Conservation (phyloP, 495 filamentous ascomycete genomes). For the Pyrenula massariospora region DNA sequence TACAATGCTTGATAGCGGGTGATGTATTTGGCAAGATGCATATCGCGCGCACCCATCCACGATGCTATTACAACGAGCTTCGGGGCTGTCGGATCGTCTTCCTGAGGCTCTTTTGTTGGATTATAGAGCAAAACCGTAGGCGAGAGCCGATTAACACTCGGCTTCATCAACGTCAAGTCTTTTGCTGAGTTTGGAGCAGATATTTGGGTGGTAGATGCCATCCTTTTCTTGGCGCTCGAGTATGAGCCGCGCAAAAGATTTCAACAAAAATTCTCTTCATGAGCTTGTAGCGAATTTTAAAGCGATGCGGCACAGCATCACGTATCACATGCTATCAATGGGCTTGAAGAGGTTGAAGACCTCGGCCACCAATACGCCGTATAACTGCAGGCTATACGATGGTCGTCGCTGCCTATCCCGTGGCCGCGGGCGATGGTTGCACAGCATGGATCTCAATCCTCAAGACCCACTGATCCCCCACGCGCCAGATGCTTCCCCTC, state of each 20-base stretch:
- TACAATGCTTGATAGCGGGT: slow-evolving; percentile 22
- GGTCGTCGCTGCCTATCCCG: background rate
- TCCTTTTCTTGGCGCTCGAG: background rate
- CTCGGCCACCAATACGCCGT: background rate
- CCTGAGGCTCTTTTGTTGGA: background rate
- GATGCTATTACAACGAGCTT: slow-evolving; percentile 27
- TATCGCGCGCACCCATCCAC: slow-evolving; percentile 26
- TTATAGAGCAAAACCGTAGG: background rate
- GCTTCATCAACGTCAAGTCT: background rate
- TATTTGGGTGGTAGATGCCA: background rate
- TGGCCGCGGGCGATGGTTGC: background rate
- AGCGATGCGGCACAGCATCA: background rate
- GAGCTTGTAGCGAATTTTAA: background rate
- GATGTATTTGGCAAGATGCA: slow-evolving; percentile 30
- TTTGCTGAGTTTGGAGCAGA: background rate
- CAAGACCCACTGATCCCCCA: background rate
- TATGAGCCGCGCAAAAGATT: background rate
- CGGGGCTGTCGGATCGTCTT: slow-evolving; percentile 1
- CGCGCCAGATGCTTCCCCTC: background rate
- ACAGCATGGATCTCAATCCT: background rate
- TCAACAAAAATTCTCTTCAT: background rate
- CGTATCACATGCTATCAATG: background rate
- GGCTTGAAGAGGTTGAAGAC: background rate
- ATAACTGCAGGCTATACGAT: background rate
- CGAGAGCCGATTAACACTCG: background rate